Evolutionary conservation across 768 basidiomycete species (phyloP).

Genomic region (Termitomyces sp.): DNA sequence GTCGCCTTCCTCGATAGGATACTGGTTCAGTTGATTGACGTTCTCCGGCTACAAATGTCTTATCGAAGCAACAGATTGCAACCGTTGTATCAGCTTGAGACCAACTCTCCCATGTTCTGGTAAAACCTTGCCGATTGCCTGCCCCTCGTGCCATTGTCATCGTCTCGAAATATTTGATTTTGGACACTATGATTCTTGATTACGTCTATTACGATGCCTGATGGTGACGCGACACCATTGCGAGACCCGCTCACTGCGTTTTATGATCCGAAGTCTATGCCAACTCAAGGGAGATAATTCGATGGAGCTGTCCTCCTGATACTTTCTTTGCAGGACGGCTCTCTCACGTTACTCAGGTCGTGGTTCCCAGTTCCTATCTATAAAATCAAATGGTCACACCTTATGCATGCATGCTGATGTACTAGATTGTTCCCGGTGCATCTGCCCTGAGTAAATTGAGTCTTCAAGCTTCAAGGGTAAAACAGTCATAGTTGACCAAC

Average conservation of each 20-base stretch:
- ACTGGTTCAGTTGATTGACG: background rate
- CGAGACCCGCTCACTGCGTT: background rate
- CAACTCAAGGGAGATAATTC: background rate
- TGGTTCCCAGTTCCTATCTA: background rate
- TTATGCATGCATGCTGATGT: background rate
- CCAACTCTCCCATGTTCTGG: background rate
- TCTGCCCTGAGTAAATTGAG: no score
- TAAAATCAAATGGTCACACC: no score
- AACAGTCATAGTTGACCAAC: no score
- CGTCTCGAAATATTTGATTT: background rate
- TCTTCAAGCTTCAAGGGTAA: background rate
- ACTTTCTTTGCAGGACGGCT: background rate
- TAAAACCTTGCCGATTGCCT: background rate
- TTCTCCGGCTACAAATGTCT: background rate
- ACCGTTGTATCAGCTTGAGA: background rate
- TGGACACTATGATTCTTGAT: background rate
- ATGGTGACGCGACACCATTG: background rate
- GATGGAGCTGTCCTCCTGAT: background rate
- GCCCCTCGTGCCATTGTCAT: no score
- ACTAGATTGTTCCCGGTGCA: background rate
- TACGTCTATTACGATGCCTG: background rate
- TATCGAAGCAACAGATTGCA: background rate
- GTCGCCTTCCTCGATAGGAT: background rate
- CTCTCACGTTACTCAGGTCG: background rate
- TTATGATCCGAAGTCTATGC: background rate